Conservation (phyloP, 345 rosid genomes). For the Jatropha curcas region DNA sequence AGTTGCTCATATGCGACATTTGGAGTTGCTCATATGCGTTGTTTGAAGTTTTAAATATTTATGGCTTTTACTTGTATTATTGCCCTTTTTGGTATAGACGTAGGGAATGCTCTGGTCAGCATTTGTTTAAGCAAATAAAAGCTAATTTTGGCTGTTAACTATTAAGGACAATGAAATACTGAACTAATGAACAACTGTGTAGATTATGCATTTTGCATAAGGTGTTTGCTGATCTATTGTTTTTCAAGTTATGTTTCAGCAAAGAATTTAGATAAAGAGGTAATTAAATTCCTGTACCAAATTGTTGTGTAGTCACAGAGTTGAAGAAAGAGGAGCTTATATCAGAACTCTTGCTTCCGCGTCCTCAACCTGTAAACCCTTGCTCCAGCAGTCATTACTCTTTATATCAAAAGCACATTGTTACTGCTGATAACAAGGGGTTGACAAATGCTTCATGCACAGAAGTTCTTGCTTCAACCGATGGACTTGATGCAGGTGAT, state of each 20-base stretch:
- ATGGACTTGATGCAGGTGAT: conserved; percentile 36
- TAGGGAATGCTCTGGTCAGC: neutral
- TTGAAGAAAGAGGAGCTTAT: conserved; percentile 72
- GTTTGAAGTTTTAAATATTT: neutral
- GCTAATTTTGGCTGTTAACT: neutral
- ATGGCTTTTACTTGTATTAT: neutral
- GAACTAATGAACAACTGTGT: neutral
- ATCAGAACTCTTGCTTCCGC: conserved; percentile 52
- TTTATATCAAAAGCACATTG: conserved; percentile 31
- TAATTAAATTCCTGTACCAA: neutral
- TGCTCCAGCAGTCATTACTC: conserved; percentile 38
- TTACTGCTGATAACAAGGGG: conserved; percentile 33
- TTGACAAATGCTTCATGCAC: conserved; percentile 22
- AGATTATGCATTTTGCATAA: too few species aligned
- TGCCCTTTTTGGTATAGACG: neutral
- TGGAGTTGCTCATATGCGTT: neutral
- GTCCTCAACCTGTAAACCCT: conserved; percentile 40
- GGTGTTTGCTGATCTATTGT: too few species aligned
- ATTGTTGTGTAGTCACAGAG: conserved; percentile 42
- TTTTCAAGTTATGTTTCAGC: too few species aligned
- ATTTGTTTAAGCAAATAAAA: neutral
- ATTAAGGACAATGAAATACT: too few species aligned
- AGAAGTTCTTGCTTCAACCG: conserved; percentile 22
- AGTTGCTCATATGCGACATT: neutral
- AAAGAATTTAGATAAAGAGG: too few species aligned